Evolutionary conservation across 2,329 filamentous ascomycete species (phyloP), one percentile per base, ranked within the genome.

Genomic region (Trichoderma gracile): DNA sequence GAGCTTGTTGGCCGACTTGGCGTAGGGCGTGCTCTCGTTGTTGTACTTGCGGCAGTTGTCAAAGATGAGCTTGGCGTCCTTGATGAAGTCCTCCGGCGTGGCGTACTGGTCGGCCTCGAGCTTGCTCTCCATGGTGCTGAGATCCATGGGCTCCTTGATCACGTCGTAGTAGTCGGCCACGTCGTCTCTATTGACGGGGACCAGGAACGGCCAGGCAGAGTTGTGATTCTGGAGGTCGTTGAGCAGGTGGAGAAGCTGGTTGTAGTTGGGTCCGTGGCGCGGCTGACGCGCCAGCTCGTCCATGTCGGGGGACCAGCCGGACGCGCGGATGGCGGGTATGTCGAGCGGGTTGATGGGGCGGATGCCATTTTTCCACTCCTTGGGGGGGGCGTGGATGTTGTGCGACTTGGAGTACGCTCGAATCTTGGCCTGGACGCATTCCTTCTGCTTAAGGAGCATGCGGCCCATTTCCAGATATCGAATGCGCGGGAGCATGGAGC

Each of bases 161-260:
- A 98, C 93, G 66, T 97, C 92, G 80, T 98, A 98, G 79, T 99
- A 99, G 76, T 99, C 95, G n/a, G 92, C 88, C 0, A 99, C 95
- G 69, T 98, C 95, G 72, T 99, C 95, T 69, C 90, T 89, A 75
- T 96, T 97, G 69, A 99, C 95, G 0, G 95, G 94, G 27, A 92
- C 86, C 38, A 95, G 84, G 81, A 99, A 99, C 0, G 95, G 95
- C 95, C 95, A 99, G 0, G 93, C 91, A 8, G 91, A 89, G 70
- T 88, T 88, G 78, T 97, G 93, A 75, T 97, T 98, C 75, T 98
- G 93, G 77, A 98, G 86, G 73, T 97, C 92, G 77, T 96, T 97
- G 68, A 99, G 88, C 7, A 99, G 85, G 75, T 95, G 92, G 14
- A 97, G 85, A 3, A 99, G 88, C 70, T 96, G 90, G 75, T 95